Conservation (phyloP, 208 protist species). For the Leishmania major region DNA sequence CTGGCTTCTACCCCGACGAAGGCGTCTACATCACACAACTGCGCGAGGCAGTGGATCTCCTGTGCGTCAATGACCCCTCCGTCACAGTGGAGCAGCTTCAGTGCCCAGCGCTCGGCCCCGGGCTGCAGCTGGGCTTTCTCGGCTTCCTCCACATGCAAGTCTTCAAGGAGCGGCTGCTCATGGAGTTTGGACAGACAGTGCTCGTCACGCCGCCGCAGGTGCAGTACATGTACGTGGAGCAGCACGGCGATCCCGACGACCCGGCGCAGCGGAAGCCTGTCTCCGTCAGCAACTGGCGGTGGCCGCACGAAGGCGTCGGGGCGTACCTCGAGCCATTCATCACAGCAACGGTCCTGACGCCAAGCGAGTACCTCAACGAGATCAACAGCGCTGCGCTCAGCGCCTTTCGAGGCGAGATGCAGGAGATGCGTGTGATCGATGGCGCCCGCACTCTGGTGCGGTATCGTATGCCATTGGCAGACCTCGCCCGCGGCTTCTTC, state of each 20-base stretch:
- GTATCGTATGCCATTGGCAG: slow-evolving; percentile 94
- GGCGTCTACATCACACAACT: slow-evolving; percentile 84
- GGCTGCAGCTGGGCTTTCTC: slow-evolving; percentile 97
- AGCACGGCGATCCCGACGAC: slow-evolving; percentile 36
- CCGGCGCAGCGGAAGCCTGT: slow-evolving; percentile 38
- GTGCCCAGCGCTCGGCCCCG: slow-evolving; percentile 89
- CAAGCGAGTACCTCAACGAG: slow-evolving; percentile 82
- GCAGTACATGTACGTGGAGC: slow-evolving; percentile 83
- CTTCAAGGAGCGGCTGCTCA: slow-evolving; percentile 94
- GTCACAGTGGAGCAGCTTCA: slow-evolving; percentile 87
- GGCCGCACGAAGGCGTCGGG: slow-evolving; percentile 82
- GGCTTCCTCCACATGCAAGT: slow-evolving; percentile 99
- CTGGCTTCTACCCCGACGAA: slow-evolving; percentile 96
- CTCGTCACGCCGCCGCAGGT: slow-evolving; percentile 95
- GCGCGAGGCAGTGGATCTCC: slow-evolving; percentile 88
- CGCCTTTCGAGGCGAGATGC: slow-evolving; percentile 68
- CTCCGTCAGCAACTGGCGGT: slow-evolving; percentile 81
- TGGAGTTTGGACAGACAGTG: slow-evolving; percentile 92
- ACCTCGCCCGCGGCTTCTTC: slow-evolving; percentile 97
- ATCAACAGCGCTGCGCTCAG: slow-evolving; percentile 84
- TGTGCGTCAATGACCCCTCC: slow-evolving; percentile 95
- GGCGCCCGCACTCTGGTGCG: slow-evolving; percentile 63
- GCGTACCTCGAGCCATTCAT: slow-evolving; percentile 93
- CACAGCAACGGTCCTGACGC: slow-evolving; percentile 88
- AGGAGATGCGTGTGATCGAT: slow-evolving; percentile 82